These are phyloP conservation scores for Drechmeria coniospora DNA, from an alignment of 2,329 filamentous ascomycete genomes.

Conservation along the genomic window DNA sequence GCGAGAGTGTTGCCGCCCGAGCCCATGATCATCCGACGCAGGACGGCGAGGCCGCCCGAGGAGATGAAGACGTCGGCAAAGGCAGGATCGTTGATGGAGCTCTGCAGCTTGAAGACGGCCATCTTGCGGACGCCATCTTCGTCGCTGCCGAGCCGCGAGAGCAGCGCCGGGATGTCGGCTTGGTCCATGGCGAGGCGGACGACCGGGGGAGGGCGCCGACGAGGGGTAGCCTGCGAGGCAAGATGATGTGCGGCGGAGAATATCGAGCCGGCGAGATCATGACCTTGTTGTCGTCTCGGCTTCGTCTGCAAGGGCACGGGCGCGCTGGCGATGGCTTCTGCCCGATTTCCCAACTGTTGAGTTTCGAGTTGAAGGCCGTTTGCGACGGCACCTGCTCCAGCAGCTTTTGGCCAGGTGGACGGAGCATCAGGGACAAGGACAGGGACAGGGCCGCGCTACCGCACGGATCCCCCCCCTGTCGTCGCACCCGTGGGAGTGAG, in stretches of 20 bases:
- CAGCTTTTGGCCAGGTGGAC: too few relatives aligned
- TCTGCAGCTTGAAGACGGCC: conserved; percentile 96
- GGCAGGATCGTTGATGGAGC: conserved; percentile 84
- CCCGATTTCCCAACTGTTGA: too few relatives aligned
- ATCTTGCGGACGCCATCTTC: conserved; percentile 93
- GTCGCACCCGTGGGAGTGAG: neutral
- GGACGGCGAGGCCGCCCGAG: conserved; percentile 66
- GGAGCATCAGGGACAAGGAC: neutral
- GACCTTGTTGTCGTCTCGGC: neutral
- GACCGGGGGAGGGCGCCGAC: conserved; percentile 2
- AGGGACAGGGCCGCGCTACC: neutral
- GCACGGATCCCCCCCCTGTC: conserved; percentile 1
- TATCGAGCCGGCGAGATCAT: neutral
- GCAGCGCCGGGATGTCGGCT: conserved; percentile 49
- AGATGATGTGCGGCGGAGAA: neutral
- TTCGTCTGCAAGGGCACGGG: too few relatives aligned
- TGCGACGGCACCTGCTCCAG: too few relatives aligned
- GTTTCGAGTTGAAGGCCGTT: conserved; percentile 1
- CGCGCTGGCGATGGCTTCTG: too few relatives aligned
- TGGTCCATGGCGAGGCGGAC: conserved; percentile 37
- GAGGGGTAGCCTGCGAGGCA: neutral
- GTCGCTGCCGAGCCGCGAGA: conserved; percentile 48
- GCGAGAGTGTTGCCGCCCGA: conserved; percentile 88
- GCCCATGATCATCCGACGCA: conserved; percentile 70
- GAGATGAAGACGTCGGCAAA: conserved; percentile 95